Conservation (phyloP, 169 alveolate species). For the Plasmodium berghei region DNA sequence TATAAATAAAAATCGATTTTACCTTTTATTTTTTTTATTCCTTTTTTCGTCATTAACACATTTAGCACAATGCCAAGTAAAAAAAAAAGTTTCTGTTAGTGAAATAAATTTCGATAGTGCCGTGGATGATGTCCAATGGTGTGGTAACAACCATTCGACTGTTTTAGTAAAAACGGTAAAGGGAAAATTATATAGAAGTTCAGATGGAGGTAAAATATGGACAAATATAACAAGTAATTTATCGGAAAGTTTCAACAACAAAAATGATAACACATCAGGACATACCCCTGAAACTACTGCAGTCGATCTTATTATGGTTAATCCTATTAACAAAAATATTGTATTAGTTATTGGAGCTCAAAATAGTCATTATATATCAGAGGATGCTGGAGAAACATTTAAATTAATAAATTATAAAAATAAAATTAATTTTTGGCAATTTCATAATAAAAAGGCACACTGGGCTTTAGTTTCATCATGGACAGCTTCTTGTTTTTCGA, state of each 20-base stretch:
- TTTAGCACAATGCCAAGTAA: constrained; percentile 71
- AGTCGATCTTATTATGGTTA: constrained; percentile 84
- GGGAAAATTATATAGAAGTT: constrained; percentile 88
- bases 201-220: constrained; percentile 90
- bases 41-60: constrained; percentile 28
- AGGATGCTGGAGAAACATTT: constrained; percentile 85
- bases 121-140: constrained; percentile 90
- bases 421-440: constrained; percentile 86
- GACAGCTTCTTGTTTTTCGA: constrained; percentile 88
- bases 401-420: constrained; percentile 84
- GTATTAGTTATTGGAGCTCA: constrained; percentile 86
- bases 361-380: constrained; percentile 82
- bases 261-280: constrained; percentile 18
- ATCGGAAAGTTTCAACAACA: constrained; percentile 65
- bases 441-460: constrained; percentile 88
- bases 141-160: constrained; percentile 86
- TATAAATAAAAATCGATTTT: constrained; percentile 18
- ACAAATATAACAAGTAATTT: constrained; percentile 85
- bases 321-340: constrained; percentile 85
- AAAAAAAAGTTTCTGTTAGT: constrained; percentile 90
- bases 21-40: constrained; percentile 20
- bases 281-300: constrained; percentile 48
- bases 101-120: constrained; percentile 90
- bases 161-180: constrained; percentile 88
- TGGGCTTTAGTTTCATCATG: constrained; percentile 91